These are phyloP conservation scores for Umbelopsis isabellina DNA, from an alignment of 192 early-diverging fungal species.

Conservation along the genomic window DNA sequence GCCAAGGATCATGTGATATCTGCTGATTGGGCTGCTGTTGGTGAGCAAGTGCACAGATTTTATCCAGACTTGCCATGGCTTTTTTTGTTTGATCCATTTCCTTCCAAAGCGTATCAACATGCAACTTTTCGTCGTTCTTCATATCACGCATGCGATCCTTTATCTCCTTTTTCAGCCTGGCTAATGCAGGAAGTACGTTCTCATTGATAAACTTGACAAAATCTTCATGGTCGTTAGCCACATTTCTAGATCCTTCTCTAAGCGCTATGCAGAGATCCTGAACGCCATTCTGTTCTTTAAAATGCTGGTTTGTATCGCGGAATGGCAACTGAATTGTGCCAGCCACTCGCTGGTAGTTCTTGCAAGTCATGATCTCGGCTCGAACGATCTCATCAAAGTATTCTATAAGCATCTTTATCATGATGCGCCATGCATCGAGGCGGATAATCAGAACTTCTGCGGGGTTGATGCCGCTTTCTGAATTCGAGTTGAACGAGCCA, in stretches of 20 bases:
- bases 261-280: conserved; percentile 43
- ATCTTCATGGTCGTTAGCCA: conserved; percentile 42
- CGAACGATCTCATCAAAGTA: conserved; percentile 44
- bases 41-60: conserved; percentile 31
- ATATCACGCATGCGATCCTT: conserved; percentile 47
- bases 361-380: conserved; percentile 28
- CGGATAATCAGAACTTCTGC: conserved; percentile 43
- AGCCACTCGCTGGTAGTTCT: neutral
- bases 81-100: conserved; percentile 47
- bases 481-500: neutral
- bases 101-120: conserved; percentile 44
- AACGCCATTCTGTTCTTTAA: conserved; percentile 36
- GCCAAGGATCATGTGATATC: conserved; percentile 37
- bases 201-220: conserved; percentile 38
- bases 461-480: conserved; percentile 29
- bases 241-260: conserved; percentile 37
- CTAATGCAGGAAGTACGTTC: conserved; percentile 41
- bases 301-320: conserved; percentile 20
- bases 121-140: conserved; percentile 35
- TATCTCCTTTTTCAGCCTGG: conserved; percentile 44
- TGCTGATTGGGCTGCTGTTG: conserved; percentile 37
- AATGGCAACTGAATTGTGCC: neutral
- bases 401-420: conserved; percentile 43
- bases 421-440: conserved; percentile 39
- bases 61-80: conserved; percentile 38